Base-by-base conservation (phyloP, 2,329 filamentous ascomycete species). In the Emericellopsis cladophorae region DNA sequence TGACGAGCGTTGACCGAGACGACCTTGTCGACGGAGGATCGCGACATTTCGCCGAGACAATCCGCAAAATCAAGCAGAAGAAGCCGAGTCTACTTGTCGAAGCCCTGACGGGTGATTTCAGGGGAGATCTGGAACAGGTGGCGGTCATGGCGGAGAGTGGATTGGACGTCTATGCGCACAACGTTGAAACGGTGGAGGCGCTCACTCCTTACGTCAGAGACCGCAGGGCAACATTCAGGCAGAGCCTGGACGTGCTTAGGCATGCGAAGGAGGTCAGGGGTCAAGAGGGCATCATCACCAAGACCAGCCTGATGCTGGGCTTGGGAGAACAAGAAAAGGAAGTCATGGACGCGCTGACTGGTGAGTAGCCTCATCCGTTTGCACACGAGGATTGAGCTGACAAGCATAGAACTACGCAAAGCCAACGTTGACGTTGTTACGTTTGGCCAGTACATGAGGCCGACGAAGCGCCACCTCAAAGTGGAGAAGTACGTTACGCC, bases 391-490 rank as follows among this genome's bases (percentile, higher is more conserved):
- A 12, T 7, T 5, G 15, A 31, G 10, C 18, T 22, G 22, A 24
- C 40, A 16, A 16, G 16, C 10, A 14, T 49, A 77, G 85, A 93
- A 58, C 73, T 98, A 11, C 76, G 92, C 43, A 80, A 80, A 48
- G 74, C 79, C 43, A 69, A 84, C 45, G 89, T 95, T 36, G 92
- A 98, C 51, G 87, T 98, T 11, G 88, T 98, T 43, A 98, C 92
- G 0, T 98, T 98, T 51, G 92, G 92, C n/a, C 92, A 98, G 68
- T 98, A 98, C 68, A 98, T 98, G 92, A 85, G 90, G 10, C 92
- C 92, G 2, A 98, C 92, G 5, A 98, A 96, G 71, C 78, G 90
- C 36, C 92, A 98, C 61, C 90, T 98, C 77, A 82, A 94, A 61
- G 92, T 98, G 26, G 84, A 94, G 55, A 87, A 90, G 60, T 98